phyloP scores from a whole-genome alignment of 2,329 filamentous ascomycete species.

The Ophioceras dolichostomum region DNA sequence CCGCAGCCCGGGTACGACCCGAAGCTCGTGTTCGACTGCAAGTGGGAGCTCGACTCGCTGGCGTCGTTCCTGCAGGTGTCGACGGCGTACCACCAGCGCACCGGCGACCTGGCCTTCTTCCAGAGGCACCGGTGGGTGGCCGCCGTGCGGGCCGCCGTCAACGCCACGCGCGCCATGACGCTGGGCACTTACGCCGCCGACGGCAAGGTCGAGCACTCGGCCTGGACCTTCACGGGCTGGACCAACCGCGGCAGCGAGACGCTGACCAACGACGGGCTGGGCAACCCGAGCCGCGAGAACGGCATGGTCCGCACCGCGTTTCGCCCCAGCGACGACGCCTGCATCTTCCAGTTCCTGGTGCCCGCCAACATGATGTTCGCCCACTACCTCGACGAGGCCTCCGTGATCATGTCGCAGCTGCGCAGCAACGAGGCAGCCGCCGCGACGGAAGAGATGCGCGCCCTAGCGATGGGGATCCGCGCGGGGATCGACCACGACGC shows the following conservation, averaged over 20 bases:
- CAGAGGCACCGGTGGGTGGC: constrained; percentile 51
- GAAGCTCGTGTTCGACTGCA: constrained; percentile 69
- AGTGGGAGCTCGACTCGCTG: constrained; percentile 83
- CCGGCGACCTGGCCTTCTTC: constrained; percentile 45
- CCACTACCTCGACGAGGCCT: constrained; percentile 37
- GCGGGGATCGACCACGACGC: constrained; percentile 59
- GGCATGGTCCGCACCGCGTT: constrained; percentile 71
- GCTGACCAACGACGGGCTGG: constrained; percentile 57
- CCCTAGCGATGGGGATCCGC: constrained; percentile 49
- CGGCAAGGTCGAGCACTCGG: constrained; percentile 36
- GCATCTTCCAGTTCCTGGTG: constrained; percentile 66
- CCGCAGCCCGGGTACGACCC: constrained; percentile 53
- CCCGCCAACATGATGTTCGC: constrained; percentile 65
- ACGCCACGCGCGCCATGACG: constrained; percentile 53
- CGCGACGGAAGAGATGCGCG: constrained; percentile 34
- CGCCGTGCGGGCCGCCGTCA: constrained; percentile 54
- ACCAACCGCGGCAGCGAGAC: constrained; percentile 66
- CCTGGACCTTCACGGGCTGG: constrained; percentile 62
- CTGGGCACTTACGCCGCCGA: constrained; percentile 53
- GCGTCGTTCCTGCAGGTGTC: constrained; percentile 75
- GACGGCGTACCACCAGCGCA: constrained; percentile 60
- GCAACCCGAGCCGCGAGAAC: constrained; percentile 66
- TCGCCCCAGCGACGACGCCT: constrained; percentile 67
- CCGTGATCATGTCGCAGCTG: constrained; percentile 33
- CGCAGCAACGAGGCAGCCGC: constrained; percentile 19